These are phyloP conservation scores for Paxillus rubicundulus DNA, from an alignment of 768 basidiomycete genomes.

Conservation along the genomic window DNA sequence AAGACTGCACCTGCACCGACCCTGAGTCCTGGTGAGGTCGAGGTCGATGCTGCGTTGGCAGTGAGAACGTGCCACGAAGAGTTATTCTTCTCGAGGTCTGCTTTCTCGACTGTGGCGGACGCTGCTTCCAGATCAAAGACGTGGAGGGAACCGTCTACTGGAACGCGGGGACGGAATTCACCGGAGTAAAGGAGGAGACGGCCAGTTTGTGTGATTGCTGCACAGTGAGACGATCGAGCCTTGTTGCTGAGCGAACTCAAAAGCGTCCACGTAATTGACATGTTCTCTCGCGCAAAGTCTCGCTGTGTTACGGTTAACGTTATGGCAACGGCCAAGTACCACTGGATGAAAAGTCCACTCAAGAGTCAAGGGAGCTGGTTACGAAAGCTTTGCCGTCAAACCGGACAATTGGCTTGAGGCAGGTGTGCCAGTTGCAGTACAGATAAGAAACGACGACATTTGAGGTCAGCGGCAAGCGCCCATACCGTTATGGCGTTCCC, in stretches of 20 bases:
- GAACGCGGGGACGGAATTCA: constrained; percentile 41
- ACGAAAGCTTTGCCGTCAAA: not conserved
- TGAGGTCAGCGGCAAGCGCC: not conserved
- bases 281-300: not conserved
- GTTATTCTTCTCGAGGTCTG: constrained; percentile 2
- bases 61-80: constrained; percentile 21
- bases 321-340: not conserved
- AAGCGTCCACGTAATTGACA: constrained; percentile 31
- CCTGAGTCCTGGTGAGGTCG: constrained; percentile 8
- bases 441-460: too few species aligned
- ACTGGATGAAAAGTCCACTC: not conserved
- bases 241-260: constrained; percentile 15
- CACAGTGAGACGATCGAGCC: constrained; percentile 43
- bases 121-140: constrained; percentile 19
- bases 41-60: constrained; percentile 18
- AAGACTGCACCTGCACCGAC: constrained; percentile 23
- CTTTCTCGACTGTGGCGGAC: not conserved
- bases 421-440: not conserved
- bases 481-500: constrained; percentile 1
- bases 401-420: not conserved
- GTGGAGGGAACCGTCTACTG: constrained; percentile 37
- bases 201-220: constrained; percentile 28
- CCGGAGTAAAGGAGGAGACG: constrained; percentile 41
- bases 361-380: not conserved
- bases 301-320: not conserved